Percentiles rank a stretch among this genome's conserved stretches.
phyloP scores from a whole-genome alignment of 176 grass and related monocot genomes.

The Rhynchospora pubera region DNA sequence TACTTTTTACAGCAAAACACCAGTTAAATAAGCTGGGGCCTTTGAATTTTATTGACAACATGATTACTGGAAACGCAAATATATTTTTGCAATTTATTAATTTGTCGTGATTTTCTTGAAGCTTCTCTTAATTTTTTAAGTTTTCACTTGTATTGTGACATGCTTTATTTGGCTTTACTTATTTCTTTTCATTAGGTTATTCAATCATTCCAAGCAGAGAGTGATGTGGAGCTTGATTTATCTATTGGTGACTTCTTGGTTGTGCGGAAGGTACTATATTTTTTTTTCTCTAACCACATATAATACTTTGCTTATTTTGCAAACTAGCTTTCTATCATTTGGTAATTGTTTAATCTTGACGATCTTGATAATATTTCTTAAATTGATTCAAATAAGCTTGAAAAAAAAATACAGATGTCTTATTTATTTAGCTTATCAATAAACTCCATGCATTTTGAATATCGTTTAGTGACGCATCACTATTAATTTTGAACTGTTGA shows the following conservation, averaged over 20 bases:
- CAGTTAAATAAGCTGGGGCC: too few relatives aligned
- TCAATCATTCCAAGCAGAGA: slow-evolving; percentile 80
- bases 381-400: too few relatives aligned
- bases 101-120: neutral
- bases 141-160: neutral
- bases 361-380: too few relatives aligned
- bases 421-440: too few relatives aligned
- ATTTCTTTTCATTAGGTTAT: slow-evolving; percentile 52
- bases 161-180: neutral
- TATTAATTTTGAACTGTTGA: too few relatives aligned
- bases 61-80: neutral
- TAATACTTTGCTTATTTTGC: neutral
- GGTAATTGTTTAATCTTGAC: too few relatives aligned
- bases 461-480: too few relatives aligned
- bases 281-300: neutral
- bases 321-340: neutral
- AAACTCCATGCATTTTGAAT: too few relatives aligned
- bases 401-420: too few relatives aligned
- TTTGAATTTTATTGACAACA: neutral
- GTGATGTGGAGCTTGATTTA: slow-evolving; percentile 71
- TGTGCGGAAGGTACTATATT: slow-evolving; percentile 71
- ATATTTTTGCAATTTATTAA: neutral
- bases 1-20: too few relatives aligned
- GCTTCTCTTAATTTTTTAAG: neutral
- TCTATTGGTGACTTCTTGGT: slow-evolving; percentile 83